Percentiles rank a stretch among this genome's conserved stretches.
Evolutionary conservation across 768 basidiomycete genomes (phyloP).

Genomic region (Tylopilus sp.): DNA sequence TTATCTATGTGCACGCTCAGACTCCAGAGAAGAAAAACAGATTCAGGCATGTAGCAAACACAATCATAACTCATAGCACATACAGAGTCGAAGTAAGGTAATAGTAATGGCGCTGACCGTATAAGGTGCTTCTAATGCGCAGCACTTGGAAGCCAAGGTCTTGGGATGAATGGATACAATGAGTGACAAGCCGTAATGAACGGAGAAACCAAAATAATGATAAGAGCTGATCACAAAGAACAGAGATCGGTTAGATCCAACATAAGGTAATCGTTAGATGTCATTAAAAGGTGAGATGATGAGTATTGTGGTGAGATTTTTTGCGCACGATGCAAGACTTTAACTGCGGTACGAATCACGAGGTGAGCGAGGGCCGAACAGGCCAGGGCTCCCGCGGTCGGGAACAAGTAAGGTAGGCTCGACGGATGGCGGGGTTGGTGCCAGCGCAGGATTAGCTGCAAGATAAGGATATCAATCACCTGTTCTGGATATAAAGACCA

Average conservation of each 20-base stretch:
- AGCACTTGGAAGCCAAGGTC: neutral
- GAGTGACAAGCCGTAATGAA: conserved; percentile 1
- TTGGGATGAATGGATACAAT: neutral
- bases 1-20: neutral
- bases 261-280: conserved; percentile 15
- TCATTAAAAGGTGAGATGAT: conserved; percentile 4
- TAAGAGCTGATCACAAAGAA: conserved; percentile 15
- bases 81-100: neutral
- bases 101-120: neutral
- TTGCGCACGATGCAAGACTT: neutral
- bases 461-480: conserved; percentile 5
- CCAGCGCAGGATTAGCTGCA: conserved; percentile 55
- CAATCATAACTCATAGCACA: neutral
- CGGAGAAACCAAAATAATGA: conserved; percentile 21
- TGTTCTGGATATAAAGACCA: neutral
- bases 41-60: conserved; percentile 21
- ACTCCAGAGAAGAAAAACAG: conserved; percentile 2
- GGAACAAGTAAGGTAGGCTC: conserved; percentile 62
- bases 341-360: conserved; percentile 33
- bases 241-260: conserved; percentile 8
- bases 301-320: neutral
- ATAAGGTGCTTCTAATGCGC: neutral
- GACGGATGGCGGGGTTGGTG: conserved; percentile 58
- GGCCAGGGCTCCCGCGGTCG: conserved; percentile 53
- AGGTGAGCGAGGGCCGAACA: conserved; percentile 79